Evolutionary conservation across 768 basidiomycete genomes (phyloP).

Genomic region (Astraeus odoratus): DNA sequence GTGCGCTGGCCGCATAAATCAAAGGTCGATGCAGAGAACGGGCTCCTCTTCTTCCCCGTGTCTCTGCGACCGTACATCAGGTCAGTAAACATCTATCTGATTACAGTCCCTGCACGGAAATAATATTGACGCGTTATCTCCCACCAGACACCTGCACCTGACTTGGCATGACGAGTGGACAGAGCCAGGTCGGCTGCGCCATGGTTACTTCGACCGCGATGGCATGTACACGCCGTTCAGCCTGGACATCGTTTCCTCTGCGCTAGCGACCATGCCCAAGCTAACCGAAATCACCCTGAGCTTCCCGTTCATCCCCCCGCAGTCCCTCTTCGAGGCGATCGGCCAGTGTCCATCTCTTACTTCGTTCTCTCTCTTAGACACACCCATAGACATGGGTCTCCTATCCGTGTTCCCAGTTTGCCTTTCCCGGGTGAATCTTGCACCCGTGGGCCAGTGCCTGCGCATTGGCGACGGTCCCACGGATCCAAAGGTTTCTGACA

Average conservation of each 20-base stretch:
- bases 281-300: constrained; percentile 22
- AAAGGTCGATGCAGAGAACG: constrained; percentile 16
- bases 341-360: constrained; percentile 22
- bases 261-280: constrained; percentile 25
- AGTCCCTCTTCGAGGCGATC: constrained; percentile 22
- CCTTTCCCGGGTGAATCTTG: constrained; percentile 21
- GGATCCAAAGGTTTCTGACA: constrained; percentile 25
- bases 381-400: constrained; percentile 30
- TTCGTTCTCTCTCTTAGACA: constrained; percentile 25
- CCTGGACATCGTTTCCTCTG: constrained; percentile 19
- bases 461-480: constrained; percentile 30
- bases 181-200: constrained; percentile 28
- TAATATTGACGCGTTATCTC: not conserved
- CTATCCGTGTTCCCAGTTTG: constrained; percentile 22
- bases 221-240: constrained; percentile 25
- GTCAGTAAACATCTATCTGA: constrained; percentile 6
- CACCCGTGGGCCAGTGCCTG: constrained; percentile 28
- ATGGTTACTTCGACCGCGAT: constrained; percentile 27
- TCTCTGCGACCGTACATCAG: constrained; percentile 25
- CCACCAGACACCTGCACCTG: constrained; percentile 23
- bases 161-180: constrained; percentile 33
- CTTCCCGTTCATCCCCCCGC: constrained; percentile 28
- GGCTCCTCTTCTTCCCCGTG: constrained; percentile 26
- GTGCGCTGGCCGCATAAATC: constrained; percentile 28
- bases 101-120: not conserved